phyloP scores from a whole-genome alignment of 1,284 basidiomycete genomes.

The Tranzscheliella williamsii region DNA sequence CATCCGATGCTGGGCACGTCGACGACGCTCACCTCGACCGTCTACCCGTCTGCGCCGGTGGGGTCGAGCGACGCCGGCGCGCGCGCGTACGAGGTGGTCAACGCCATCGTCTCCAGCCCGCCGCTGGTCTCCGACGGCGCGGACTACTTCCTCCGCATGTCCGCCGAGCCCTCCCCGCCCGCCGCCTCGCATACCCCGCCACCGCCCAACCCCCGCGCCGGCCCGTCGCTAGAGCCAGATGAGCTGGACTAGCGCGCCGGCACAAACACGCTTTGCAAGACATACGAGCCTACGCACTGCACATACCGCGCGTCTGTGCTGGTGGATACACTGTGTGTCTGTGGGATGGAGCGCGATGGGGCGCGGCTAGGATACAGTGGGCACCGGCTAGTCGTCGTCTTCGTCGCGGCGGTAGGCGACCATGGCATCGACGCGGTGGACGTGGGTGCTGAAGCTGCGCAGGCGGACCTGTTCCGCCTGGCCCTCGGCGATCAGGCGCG shows the following conservation, averaged over 20 bases:
- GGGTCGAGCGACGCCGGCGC: background rate
- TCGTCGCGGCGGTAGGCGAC: slow-evolving; percentile 62
- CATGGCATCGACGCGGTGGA: slow-evolving; percentile 62
- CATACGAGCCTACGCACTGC: no score
- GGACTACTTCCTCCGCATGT: no score
- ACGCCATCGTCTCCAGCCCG: slow-evolving; percentile 21
- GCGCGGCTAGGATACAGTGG: no score
- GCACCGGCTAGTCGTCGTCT: slow-evolving; percentile 56
- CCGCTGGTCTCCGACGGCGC: slow-evolving; percentile 28
- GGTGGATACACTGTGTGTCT: no score
- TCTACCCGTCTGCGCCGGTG: slow-evolving; percentile 1
- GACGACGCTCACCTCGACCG: slow-evolving; percentile 20
- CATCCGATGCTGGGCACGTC: slow-evolving; percentile 14
- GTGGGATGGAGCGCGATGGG: no score
- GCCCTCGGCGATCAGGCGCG: slow-evolving; percentile 88
- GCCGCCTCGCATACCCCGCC: no score
- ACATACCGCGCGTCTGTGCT: no score
- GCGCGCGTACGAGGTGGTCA: slow-evolving; percentile 6
- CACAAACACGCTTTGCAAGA: background rate
- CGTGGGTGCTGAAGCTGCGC: slow-evolving; percentile 62
- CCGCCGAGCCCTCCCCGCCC: no score
- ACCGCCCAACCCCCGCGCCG: background rate
- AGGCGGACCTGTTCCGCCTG: slow-evolving; percentile 89
- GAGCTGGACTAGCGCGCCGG: slow-evolving; percentile 29
- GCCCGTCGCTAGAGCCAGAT: slow-evolving; percentile 19